Base-by-base conservation (phyloP, 768 basidiomycete species). In the Epithele typhae region DNA sequence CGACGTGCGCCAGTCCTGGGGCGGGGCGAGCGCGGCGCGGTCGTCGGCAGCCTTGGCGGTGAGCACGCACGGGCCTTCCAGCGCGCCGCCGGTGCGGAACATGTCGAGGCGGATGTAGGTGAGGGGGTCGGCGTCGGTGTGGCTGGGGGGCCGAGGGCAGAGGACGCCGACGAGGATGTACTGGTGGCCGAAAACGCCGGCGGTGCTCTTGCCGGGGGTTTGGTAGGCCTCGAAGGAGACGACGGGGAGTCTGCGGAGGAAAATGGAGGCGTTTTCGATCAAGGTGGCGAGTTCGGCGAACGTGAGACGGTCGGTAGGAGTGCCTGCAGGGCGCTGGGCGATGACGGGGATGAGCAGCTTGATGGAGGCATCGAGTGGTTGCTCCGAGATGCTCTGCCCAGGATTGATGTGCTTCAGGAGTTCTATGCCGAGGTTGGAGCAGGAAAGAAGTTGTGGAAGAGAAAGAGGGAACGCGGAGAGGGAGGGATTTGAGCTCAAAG, bases 151-250 rank as follows among this genome's bases (percentile, higher is more conserved):
- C 21, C 30, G 22, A 1, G 36, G 36, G 12, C 38, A 37, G 24
- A 43, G 37, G 37, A 49, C 37, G 1, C 25, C 32, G 5, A 27
- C 37, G 48, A 49, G 18, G 48, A 25, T 27, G 37, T 40, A 49
- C 32, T 44, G 48, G 33, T 49, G 48, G 0, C 42, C 48, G 17
- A 43, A 18, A 25, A 49, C 2, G 3, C 42, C 42, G 21, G 30
- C 18, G 8, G 48, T 39, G 17, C 21, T 17, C 14, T 14, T 30
- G 11, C 17, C n/a, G 5, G 37, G 18, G 10, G 27, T 24, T 17
- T 43, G 37, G 42, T 24, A 30, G 11, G 42, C 38, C 48, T 44
- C 42, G 27, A 49, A 22, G 23, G 21, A 17, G 23, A 27, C 27
- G 15, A 49, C 36, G 18, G 23, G 24, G 24, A 44, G 30, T 2